Evolutionary conservation across 2,329 filamentous ascomycete genomes (phyloP).

Genomic region (Cladosporium sp.): DNA sequence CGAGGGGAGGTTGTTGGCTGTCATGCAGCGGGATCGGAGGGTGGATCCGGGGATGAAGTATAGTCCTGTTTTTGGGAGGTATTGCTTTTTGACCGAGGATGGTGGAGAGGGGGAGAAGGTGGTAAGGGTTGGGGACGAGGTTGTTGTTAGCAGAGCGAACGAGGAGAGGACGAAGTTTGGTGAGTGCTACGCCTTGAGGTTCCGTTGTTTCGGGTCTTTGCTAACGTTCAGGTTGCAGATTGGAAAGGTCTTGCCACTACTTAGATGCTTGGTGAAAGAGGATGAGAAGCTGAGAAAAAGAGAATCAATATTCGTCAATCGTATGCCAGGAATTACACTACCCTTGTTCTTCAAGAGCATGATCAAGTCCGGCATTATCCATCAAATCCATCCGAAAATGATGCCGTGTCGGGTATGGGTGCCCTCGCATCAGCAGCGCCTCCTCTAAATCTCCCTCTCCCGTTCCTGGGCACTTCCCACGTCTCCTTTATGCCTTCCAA

Average conservation of each 20-base stretch:
- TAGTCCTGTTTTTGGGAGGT: conserved; percentile 51
- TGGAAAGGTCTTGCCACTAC: conserved; percentile 28
- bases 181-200: conserved; percentile 31
- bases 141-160: conserved; percentile 43
- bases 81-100: conserved; percentile 41
- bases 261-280: background rate
- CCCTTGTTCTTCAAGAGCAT: background rate
- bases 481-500: conserved; percentile 23
- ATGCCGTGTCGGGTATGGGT: background rate
- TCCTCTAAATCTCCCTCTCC: background rate
- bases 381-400: background rate
- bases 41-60: conserved; percentile 49
- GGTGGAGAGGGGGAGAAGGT: conserved; percentile 16
- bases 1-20: conserved; percentile 46
- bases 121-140: conserved; percentile 46
- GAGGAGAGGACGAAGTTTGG: conserved; percentile 45
- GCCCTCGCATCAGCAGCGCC: background rate
- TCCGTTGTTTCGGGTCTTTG: background rate
- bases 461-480: conserved; percentile 18
- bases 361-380: background rate
- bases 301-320: background rate
- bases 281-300: background rate
- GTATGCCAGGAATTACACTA: background rate
- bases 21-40: conserved; percentile 46
- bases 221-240: conserved; percentile 22